A percentile compares a stretch with the other conserved stretches of the same genome.
Evolutionary conservation across 257 asterid species (phyloP).

Genomic region (Petunia axillaris): DNA sequence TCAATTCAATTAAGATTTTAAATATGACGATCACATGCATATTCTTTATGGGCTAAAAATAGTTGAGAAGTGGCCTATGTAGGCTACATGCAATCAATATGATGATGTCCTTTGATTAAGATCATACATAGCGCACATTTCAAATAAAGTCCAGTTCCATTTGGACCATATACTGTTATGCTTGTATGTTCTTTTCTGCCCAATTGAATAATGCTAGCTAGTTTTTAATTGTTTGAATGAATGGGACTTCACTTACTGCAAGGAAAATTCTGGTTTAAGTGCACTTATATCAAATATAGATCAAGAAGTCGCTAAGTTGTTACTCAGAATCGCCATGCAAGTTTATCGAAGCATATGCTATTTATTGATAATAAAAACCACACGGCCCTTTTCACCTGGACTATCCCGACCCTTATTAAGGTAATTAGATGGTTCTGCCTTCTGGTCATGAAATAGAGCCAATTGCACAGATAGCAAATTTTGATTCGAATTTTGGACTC

Average conservation of each 20-base stretch:
- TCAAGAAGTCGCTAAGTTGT: neutral
- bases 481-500: neutral
- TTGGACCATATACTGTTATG: neutral
- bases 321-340: too few relatives aligned
- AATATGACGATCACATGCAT: neutral
- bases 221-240: neutral
- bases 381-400: too few relatives aligned
- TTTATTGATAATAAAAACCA: too few relatives aligned
- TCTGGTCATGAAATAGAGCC: neutral
- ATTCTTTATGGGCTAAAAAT: neutral
- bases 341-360: too few relatives aligned
- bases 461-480: too few relatives aligned
- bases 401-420: too few relatives aligned
- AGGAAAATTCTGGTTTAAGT: too few relatives aligned
- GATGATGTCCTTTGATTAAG: neutral
- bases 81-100: neutral
- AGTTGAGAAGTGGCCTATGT: slow-evolving; percentile 7
- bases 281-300: neutral
- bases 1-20: too few relatives aligned
- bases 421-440: neutral
- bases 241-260: slow-evolving; percentile 1
- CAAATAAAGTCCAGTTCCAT: neutral
- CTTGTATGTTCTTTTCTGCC: neutral
- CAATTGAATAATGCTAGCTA: neutral
- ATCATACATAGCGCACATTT: neutral